Evolutionary conservation across 2,329 filamentous ascomycete species (phyloP).

Genomic region (Fusarium sp.): DNA sequence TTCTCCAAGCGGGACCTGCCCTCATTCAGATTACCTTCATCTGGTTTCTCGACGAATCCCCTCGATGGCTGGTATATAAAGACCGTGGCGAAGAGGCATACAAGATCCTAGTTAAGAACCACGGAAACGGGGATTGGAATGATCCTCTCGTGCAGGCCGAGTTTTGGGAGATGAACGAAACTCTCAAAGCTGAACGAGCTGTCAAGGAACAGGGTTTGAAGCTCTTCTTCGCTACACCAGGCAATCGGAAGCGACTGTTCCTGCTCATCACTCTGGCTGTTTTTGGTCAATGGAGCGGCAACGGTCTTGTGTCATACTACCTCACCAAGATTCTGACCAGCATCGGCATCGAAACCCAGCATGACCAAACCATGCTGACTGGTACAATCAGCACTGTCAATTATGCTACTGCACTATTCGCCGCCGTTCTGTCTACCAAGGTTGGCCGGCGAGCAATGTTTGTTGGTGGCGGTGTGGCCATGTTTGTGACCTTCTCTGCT

Average conservation of each 20-base stretch:
- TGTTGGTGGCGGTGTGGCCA: constrained; percentile 24
- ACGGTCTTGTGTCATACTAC: constrained; percentile 47
- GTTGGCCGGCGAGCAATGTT: constrained; percentile 27
- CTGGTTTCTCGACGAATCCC: constrained; percentile 29
- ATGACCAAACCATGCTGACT: constrained; percentile 23
- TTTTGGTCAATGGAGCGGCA: constrained; percentile 54
- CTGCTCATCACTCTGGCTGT: constrained; percentile 56
- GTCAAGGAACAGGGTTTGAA: constrained; percentile 14
- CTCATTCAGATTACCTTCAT: constrained; percentile 24
- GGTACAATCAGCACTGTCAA: constrained; percentile 27
- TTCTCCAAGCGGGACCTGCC: constrained; percentile 25
- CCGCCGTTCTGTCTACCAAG: constrained; percentile 18
- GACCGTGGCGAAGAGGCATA: constrained; percentile 20
- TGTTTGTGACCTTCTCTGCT: constrained; percentile 26
- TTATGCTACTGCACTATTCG: constrained; percentile 17
- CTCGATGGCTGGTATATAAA: constrained; percentile 24
- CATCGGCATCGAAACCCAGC: constrained; percentile 27
- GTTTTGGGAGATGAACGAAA: constrained; percentile 34
- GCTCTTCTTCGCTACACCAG: constrained; percentile 33
- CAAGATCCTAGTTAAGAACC: constrained; percentile 13
- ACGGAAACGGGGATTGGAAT: constrained; percentile 57
- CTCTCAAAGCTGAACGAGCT: constrained; percentile 17
- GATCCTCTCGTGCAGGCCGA: constrained; percentile 49
- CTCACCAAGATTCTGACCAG: constrained; percentile 42
- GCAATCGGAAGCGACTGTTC: constrained; percentile 47